A percentile compares a stretch with the other conserved stretches of the same genome.
phyloP scores from a whole-genome alignment of 345 rosid species.

The Reutealis trisperma region DNA sequence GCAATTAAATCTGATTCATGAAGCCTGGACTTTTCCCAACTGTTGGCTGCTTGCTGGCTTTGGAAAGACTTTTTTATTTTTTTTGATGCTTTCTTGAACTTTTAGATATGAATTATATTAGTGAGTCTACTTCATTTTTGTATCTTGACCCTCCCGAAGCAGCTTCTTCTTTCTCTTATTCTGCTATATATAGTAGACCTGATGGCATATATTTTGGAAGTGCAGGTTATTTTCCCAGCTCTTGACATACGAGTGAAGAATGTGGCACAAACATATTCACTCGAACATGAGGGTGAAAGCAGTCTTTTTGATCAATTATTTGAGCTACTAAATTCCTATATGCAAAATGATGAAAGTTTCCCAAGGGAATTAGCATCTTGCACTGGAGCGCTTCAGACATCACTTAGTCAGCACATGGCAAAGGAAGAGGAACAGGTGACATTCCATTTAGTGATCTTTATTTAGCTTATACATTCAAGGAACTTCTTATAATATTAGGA shows the following conservation, averaged over 20 bases:
- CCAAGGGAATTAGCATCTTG: constrained; percentile 63
- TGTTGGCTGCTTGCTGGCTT: constrained; percentile 8
- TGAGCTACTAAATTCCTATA: constrained; percentile 45
- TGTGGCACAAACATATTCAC: constrained; percentile 58
- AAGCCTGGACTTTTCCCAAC: not conserved
- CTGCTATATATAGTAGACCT: constrained; percentile 1
- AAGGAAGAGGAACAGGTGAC: constrained; percentile 75
- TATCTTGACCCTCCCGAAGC: not conserved
- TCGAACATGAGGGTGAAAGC: constrained; percentile 64
- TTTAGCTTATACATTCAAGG: not conserved
- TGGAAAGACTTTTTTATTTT: not conserved
- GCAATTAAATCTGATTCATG: not conserved
- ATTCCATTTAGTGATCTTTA: constrained; percentile 1
- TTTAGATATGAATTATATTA: not conserved
- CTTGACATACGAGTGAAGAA: constrained; percentile 66
- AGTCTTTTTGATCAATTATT: constrained; percentile 61
- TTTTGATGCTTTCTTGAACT: not conserved
- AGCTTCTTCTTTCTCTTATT: constrained; percentile 9
- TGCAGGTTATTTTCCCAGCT: constrained; percentile 71
- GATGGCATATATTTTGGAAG: constrained; percentile 9
- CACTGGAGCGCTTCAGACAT: constrained; percentile 62
- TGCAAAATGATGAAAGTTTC: constrained; percentile 51
- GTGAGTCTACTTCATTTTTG: not conserved
- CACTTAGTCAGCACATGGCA: constrained; percentile 67
- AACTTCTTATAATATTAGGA: not conserved